Conservation (phyloP, 73 alveolate species). For the Paramecium sexaurelia region DNA sequence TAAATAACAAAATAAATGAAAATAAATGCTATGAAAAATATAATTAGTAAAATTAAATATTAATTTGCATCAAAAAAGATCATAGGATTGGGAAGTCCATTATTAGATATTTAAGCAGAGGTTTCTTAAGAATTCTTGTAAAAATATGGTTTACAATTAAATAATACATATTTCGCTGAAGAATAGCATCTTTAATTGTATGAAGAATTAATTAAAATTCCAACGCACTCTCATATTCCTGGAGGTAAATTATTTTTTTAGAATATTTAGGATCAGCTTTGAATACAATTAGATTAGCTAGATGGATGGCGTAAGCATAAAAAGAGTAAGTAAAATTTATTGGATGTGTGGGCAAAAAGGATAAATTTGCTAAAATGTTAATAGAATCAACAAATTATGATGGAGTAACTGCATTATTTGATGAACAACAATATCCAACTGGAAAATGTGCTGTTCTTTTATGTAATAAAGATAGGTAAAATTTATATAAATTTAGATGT, state of each 20-base stretch:
- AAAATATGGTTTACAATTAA: constrained; percentile 29
- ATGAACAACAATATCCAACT: constrained; percentile 21
- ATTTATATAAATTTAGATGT: background rate
- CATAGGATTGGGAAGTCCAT: constrained; percentile 48
- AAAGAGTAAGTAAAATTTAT: constrained; percentile 24
- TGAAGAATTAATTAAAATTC: constrained; percentile 30
- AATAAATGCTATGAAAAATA: background rate
- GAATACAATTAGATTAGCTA: constrained; percentile 33
- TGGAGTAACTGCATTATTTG: constrained; percentile 21
- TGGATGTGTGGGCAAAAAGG: constrained; percentile 43
- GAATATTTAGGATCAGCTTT: constrained; percentile 23
- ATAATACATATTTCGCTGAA: constrained; percentile 46
- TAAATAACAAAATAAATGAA: background rate
- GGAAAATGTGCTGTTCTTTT: constrained; percentile 50
- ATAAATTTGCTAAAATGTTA: constrained; percentile 42
- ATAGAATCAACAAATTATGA: constrained; percentile 19
- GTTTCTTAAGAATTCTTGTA: background rate
- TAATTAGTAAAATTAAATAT: background rate
- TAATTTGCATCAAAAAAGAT: background rate
- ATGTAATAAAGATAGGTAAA: constrained; percentile 26
- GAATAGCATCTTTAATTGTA: constrained; percentile 11
- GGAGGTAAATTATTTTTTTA: background rate
- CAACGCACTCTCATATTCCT: constrained; percentile 43
- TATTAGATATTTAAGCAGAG: constrained; percentile 46
- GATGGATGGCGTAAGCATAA: constrained; percentile 43